Evolutionary conservation across 257 asterid genomes (phyloP), one percentile per base, ranked within the genome.

Genomic region (Cruciata laevipes): DNA sequence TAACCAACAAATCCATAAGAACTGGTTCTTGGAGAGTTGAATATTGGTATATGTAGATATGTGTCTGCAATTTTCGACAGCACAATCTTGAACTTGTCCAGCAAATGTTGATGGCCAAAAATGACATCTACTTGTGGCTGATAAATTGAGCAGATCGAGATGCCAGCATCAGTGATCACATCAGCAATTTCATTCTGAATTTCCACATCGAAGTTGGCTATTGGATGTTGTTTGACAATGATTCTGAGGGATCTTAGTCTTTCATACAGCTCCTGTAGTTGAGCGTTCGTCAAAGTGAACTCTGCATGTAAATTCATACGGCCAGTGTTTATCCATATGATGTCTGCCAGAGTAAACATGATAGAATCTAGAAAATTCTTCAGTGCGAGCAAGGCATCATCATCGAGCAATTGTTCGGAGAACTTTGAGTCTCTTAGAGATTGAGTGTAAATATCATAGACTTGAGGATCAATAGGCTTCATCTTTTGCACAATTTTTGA

Each of bases 381-480:
- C 10, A 40, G 4, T 40, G 16, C 49, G 2, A 40, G 16, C 9
- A 40, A 40, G 57, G 24, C 57, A 40, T n/a, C 23, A 17, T n/a
- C 7, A 51, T 18, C 23, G 5, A 16, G 57, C 23, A 17, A 51
- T 16, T 17, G 23, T 18, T 3, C n/a, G 10, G 51, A 33, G 5
- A n/a, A 35, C 24, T 21, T 62, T 18, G 53, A 63, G 18, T 9
- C 13, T 0, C 12, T 20, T 1, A 63, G 67, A 40, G 55, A 47
- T 20, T 4, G 7, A 40, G 30, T 23, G 30, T 37, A 63, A 20
- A 23, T 62, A 30, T 62, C 16, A 5, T 33, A 8, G 18, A 62
- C 67, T 20, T 8, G 67, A 23, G 32, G 51, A 18, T 62, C 66
- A 7, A 37, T n/a, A n/a, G 66, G 66, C 7, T 62, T 59, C 6